Percentiles rank a stretch among this genome's conserved stretches.
Conservation (phyloP, 75 land plant genomes). For the Picea glauca region DNA sequence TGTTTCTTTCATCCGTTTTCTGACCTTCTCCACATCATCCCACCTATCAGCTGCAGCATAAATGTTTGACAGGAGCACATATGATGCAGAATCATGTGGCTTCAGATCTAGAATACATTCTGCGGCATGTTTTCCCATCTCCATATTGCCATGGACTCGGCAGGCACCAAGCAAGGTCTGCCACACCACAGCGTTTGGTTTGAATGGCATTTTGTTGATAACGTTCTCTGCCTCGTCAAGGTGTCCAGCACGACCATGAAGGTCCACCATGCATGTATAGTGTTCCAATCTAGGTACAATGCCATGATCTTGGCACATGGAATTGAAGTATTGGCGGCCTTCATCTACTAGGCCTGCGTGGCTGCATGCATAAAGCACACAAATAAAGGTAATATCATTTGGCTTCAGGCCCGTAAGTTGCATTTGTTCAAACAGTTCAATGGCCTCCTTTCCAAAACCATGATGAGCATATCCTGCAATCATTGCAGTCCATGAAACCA, state of each 20-base stretch:
- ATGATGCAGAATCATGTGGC: constrained; percentile 6
- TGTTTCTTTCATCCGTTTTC: neutral
- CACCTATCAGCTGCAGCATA: constrained; percentile 5
- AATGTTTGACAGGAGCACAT: constrained; percentile 9
- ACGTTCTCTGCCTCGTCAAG: constrained; percentile 29
- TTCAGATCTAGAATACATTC: constrained; percentile 15
- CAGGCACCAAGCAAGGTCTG: constrained; percentile 34
- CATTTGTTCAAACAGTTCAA: constrained; percentile 30
- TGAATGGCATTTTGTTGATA: constrained; percentile 25
- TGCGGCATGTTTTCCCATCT: constrained; percentile 30
- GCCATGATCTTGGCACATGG: constrained; percentile 22
- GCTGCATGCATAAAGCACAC: constrained; percentile 40
- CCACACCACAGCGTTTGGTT: constrained; percentile 31
- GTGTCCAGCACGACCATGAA: constrained; percentile 33
- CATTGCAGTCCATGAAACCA: constrained; percentile 49
- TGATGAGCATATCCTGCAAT: constrained; percentile 51
- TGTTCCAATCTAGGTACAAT: constrained; percentile 31
- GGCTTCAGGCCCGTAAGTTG: constrained; percentile 17
- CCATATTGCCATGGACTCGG: constrained; percentile 26
- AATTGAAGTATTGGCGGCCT: constrained; percentile 25
- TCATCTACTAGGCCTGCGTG: constrained; percentile 37
- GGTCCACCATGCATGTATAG: constrained; percentile 52
- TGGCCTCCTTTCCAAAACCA: constrained; percentile 28
- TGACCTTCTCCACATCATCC: neutral
- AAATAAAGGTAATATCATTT: constrained; percentile 33